phyloP scores from a whole-genome alignment of 768 basidiomycete species.

The Lactarius tabidus region DNA sequence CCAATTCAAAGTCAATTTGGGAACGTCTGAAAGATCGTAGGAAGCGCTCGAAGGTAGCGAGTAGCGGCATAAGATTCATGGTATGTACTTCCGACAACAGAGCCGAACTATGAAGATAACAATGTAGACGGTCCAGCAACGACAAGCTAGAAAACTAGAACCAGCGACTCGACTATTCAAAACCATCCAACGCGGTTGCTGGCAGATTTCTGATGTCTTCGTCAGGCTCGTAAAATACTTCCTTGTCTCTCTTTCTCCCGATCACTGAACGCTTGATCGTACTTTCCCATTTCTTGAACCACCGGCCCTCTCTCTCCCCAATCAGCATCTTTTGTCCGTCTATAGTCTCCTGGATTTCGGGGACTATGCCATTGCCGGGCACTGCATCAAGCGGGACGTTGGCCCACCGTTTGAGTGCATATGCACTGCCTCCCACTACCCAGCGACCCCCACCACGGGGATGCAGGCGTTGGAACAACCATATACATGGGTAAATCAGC shows the following conservation, averaged over 20 bases:
- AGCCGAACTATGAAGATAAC: neutral
- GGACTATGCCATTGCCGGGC: neutral
- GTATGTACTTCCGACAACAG: conserved; percentile 28
- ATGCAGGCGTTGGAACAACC: conserved; percentile 72
- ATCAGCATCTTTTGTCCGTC: conserved; percentile 38
- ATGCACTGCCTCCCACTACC: conserved; percentile 73
- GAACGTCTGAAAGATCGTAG: conserved; percentile 37
- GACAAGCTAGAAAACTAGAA: conserved; percentile 23
- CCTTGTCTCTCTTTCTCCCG: conserved; percentile 15
- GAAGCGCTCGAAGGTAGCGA: conserved; percentile 55
- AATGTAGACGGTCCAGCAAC: neutral
- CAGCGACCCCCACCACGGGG: conserved; percentile 65
- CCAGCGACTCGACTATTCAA: conserved; percentile 15
- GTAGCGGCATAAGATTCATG: conserved; percentile 52
- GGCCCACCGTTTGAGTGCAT: conserved; percentile 54
- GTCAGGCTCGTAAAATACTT: conserved; percentile 25
- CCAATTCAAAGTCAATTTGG: conserved; percentile 1
- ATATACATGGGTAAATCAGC: conserved; percentile 74
- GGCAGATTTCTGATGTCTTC: conserved; percentile 6
- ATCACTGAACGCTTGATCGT: conserved; percentile 59
- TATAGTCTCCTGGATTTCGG: conserved; percentile 30
- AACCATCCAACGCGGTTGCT: conserved; percentile 4
- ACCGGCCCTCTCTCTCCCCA: conserved; percentile 69
- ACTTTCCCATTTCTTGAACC: conserved; percentile 75
- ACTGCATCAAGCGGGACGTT: neutral